Evolutionary conservation across 1,139 yeast genomes (phyloP).

Genomic region (Geotrichum histeridarum): DNA sequence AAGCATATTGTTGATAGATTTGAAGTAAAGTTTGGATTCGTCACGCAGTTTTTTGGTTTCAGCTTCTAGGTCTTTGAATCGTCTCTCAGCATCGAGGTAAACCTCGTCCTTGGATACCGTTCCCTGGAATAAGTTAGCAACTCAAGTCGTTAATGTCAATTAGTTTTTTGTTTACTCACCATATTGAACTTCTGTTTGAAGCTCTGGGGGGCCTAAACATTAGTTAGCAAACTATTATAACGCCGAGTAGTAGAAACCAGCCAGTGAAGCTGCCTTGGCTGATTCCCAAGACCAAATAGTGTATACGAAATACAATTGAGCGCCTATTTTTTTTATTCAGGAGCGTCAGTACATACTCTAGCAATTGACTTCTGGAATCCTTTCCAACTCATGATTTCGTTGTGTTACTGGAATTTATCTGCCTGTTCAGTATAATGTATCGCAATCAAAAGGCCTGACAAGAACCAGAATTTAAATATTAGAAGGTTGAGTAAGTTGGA

Average conservation of each 20-base stretch:
- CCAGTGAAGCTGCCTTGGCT: not conserved
- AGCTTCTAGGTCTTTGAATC: conserved; percentile 83
- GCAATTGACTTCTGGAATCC: conserved; percentile 83
- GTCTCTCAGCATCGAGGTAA: conserved; percentile 87
- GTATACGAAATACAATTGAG: not conserved
- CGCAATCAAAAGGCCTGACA: no score
- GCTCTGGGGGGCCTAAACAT: conserved; percentile 47
- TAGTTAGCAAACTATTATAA: not conserved
- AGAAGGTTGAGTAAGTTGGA: no score
- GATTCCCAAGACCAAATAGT: not conserved
- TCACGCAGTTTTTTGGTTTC: conserved; percentile 87
- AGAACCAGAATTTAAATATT: no score
- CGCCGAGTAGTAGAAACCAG: not conserved
- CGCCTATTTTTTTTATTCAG: not conserved
- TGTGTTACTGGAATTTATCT: no score
- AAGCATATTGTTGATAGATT: conserved; percentile 88
- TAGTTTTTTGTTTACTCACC: conserved; percentile 23
- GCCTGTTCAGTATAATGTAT: no score
- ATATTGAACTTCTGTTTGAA: conserved; percentile 40
- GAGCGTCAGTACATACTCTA: conserved; percentile 42
- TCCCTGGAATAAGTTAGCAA: conserved; percentile 44
- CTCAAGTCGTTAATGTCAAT: not conserved
- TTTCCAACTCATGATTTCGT: conserved; percentile 70
- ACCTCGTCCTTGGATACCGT: conserved; percentile 79
- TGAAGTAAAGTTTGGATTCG: conserved; percentile 82